These are phyloP conservation scores for Botrytis pseudocinerea DNA, from an alignment of 2,329 filamentous ascomycete genomes.

Conservation along the genomic window DNA sequence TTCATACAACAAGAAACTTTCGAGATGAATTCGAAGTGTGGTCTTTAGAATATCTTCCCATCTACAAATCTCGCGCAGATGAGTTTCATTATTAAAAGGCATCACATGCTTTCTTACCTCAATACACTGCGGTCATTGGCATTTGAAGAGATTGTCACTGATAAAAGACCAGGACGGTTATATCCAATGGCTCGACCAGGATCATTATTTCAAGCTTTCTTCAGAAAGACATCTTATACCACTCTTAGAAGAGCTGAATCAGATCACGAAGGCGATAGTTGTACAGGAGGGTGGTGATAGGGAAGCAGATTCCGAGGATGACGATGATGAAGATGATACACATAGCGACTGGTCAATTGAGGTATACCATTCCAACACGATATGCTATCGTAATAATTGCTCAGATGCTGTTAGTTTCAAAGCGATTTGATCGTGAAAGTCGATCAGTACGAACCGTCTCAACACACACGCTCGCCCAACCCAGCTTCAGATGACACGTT, in stretches of 20 bases:
- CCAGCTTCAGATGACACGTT: constrained; percentile 22
- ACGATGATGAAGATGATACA: constrained; percentile 3
- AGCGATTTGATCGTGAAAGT: constrained; percentile 19
- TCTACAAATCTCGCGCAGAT: neutral
- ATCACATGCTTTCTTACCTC: too few species aligned
- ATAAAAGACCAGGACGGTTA: constrained; percentile 16
- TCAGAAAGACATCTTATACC: constrained; percentile 11
- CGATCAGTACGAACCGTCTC: neutral
- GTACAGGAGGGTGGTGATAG: constrained; percentile 4
- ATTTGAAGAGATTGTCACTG: neutral
- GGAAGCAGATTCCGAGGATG: neutral
- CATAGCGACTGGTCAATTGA: constrained; percentile 6
- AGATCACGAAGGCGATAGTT: constrained; percentile 15
- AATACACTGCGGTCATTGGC: neutral
- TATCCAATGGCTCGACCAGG: constrained; percentile 19
- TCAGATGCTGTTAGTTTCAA: constrained; percentile 11
- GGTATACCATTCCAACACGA: neutral
- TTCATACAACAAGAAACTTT: neutral
- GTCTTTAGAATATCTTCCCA: neutral
- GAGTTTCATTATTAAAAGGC: too few species aligned
- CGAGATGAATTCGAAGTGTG: too few species aligned
- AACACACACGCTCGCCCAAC: constrained; percentile 23
- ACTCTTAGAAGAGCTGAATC: constrained; percentile 6
- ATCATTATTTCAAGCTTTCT: constrained; percentile 16
- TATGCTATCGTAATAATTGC: neutral